A percentile compares a stretch with the other conserved stretches of the same genome.
Conservation (phyloP, 163 green algal species). For the Chlamydomonas reinhardtii region DNA sequence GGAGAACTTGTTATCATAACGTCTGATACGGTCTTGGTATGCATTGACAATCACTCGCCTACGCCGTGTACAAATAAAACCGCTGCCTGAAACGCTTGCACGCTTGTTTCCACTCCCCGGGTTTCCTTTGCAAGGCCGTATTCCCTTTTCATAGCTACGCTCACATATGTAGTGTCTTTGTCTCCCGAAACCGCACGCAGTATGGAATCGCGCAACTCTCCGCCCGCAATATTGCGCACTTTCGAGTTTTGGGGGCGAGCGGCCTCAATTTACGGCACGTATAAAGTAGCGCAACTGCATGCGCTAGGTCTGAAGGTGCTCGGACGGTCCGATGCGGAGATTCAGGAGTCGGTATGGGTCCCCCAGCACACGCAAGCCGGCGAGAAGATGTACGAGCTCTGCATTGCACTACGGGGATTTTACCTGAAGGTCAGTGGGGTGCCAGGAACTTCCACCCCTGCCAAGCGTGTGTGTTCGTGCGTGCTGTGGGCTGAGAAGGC, state of each 20-base stretch:
- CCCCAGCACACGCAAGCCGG: conserved; percentile 83
- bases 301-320: conserved; percentile 9
- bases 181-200: too few species aligned
- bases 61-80: neutral
- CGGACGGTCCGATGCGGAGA: conserved; percentile 36
- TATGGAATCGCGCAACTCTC: too few species aligned
- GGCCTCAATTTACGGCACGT: conserved; percentile 66
- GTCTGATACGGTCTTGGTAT: too few species aligned
- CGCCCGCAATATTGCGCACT: conserved; percentile 39
- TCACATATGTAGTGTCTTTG: too few species aligned
- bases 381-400: conserved; percentile 85
- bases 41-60: too few species aligned
- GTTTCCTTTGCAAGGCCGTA: too few species aligned
- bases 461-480: too few species aligned
- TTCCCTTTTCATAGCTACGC: too few species aligned
- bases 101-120: too few species aligned
- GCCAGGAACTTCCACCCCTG: too few species aligned
- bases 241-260: conserved; percentile 72
- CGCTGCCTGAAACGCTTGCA: too few species aligned
- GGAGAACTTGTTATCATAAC: too few species aligned
- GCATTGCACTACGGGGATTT: conserved; percentile 88
- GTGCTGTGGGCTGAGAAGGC: neutral
- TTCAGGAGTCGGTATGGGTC: conserved; percentile 77
- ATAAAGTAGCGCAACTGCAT: conserved; percentile 61
- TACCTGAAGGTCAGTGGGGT: conserved; percentile 84